Evolutionary conservation across 2,329 filamentous ascomycete genomes (phyloP).

Genomic region (Sordariomycetes sp.): DNA sequence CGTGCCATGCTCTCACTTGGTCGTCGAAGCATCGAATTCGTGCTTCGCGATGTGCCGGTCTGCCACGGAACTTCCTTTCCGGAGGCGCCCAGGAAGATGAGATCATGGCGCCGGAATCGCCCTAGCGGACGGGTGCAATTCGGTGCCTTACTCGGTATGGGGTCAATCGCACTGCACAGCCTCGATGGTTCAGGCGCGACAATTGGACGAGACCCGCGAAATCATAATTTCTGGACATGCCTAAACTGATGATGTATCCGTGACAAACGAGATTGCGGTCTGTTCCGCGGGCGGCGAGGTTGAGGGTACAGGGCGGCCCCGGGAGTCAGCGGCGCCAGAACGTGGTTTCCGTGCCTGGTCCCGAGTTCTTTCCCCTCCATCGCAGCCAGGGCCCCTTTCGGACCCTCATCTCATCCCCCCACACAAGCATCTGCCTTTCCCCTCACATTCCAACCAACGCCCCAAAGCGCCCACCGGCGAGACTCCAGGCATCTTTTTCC

Average conservation of each 20-base stretch:
- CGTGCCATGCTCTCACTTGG: too few relatives aligned
- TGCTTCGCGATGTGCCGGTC: too few relatives aligned
- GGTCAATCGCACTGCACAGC: slow-evolving; percentile 4
- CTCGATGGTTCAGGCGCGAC: not conserved
- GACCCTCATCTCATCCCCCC: not conserved
- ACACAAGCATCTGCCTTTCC: not conserved
- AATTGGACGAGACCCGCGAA: not conserved
- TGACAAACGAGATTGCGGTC: not conserved
- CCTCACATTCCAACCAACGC: not conserved
- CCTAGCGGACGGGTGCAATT: not conserved
- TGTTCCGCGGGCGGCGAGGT: not conserved
- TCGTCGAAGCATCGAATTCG: too few relatives aligned
- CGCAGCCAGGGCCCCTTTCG: not conserved
- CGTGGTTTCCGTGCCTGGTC: not conserved
- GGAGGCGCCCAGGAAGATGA: too few relatives aligned
- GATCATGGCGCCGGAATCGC: too few relatives aligned
- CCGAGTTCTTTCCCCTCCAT: not conserved
- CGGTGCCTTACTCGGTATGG: not conserved
- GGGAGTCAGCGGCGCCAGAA: not conserved
- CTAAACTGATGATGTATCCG: not conserved
- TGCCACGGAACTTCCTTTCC: too few relatives aligned
- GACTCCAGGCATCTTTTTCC: not conserved
- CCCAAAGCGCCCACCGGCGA: not conserved
- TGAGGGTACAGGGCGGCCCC: not conserved
- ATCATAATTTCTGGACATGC: not conserved